Evolutionary conservation across 2,329 filamentous ascomycete genomes (phyloP).

Genomic region (Cladosporium sp.): DNA sequence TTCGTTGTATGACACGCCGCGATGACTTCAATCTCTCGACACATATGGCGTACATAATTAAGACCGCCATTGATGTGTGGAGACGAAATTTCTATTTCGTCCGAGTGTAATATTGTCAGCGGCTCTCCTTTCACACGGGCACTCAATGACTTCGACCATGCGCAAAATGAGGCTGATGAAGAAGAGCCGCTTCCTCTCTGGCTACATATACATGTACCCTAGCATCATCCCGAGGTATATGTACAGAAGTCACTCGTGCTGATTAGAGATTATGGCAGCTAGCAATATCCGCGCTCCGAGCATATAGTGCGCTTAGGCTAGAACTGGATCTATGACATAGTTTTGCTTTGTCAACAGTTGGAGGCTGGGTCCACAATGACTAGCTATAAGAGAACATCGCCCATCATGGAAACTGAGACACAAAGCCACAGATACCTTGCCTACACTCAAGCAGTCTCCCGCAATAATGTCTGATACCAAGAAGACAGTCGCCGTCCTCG

Average conservation of each 20-base stretch:
- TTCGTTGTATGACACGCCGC: not conserved
- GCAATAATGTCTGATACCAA: not conserved
- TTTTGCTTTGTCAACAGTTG: not conserved
- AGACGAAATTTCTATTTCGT: not conserved
- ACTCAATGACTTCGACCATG: not conserved
- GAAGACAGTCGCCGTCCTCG: conserved; percentile 9
- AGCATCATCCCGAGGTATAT: not conserved
- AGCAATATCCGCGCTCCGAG: not conserved
- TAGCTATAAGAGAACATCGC: not conserved
- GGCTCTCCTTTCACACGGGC: not conserved
- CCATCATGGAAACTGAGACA: not conserved
- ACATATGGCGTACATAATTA: too few relatives aligned
- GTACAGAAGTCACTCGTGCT: not conserved
- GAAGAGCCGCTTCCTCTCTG: not conserved
- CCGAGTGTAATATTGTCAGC: too few relatives aligned
- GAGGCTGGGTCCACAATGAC: not conserved
- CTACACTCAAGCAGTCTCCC: not conserved
- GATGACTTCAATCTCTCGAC: too few relatives aligned
- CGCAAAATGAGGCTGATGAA: not conserved
- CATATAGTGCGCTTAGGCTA: not conserved
- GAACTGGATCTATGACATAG: not conserved
- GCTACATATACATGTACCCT: not conserved
- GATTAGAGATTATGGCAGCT: not conserved
- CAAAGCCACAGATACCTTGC: not conserved
- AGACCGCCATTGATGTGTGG: not conserved